Evolutionary conservation across 129 eudicot genomes (phyloP).

Genomic region (Flaveria sonorensis): DNA sequence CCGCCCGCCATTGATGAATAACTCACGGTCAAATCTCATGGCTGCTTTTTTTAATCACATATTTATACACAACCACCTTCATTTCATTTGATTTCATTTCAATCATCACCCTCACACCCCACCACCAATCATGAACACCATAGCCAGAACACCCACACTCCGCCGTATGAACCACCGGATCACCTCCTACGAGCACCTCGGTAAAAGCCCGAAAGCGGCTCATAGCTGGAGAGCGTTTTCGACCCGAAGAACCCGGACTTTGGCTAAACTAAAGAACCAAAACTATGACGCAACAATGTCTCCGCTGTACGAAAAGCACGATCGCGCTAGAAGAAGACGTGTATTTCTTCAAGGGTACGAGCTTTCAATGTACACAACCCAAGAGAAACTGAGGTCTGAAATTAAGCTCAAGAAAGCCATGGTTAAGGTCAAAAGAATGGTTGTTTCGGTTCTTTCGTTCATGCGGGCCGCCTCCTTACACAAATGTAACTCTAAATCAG

Average conservation of each 20-base stretch:
- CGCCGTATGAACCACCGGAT: constrained; percentile 40
- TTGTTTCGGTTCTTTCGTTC: constrained; percentile 47
- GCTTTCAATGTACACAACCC: constrained; percentile 40
- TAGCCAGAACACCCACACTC: constrained; percentile 44
- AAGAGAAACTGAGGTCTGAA: constrained; percentile 26
- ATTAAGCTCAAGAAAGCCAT: constrained; percentile 48
- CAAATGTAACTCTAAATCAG: constrained; percentile 55
- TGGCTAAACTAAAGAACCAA: constrained; percentile 9
- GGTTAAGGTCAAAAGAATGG: constrained; percentile 48
- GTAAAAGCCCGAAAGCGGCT: not conserved
- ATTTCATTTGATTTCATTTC: not conserved
- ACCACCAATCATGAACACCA: constrained; percentile 38
- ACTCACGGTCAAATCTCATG: constrained; percentile 24
- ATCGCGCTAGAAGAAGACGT: constrained; percentile 59
- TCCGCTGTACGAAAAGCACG: constrained; percentile 44
- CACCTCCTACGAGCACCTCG: constrained; percentile 43
- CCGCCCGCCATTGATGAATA: constrained; percentile 34
- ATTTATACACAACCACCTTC: constrained; percentile 21
- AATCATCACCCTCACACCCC: not conserved
- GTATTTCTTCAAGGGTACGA: constrained; percentile 63
- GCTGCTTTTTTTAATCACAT: constrained; percentile 24
- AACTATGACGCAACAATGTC: constrained; percentile 22
- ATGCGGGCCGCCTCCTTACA: constrained; percentile 44
- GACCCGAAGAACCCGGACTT: constrained; percentile 34
- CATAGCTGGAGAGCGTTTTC: constrained; percentile 33